Base-by-base conservation (phyloP, 73 alveolate species). In the Tetrahymena elliotti region DNA sequence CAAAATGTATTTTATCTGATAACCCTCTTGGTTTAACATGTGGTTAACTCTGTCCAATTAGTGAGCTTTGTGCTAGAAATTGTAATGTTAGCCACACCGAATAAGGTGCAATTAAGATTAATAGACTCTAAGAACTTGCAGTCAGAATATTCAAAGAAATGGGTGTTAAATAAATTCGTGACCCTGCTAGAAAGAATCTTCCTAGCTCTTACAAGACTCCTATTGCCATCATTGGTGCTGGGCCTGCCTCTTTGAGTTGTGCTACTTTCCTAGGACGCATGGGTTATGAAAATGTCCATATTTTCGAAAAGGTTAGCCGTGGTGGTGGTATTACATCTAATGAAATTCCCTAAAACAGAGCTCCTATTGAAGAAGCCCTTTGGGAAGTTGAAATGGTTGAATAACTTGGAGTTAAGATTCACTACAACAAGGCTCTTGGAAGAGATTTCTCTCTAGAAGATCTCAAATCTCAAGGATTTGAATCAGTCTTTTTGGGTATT, bases 1-100 rank as follows among this genome's bases (percentile, higher is more conserved):
- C 98, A 52, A 96, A 96, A 37, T 96, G 94, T 12, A 96, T 96
- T 36, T 93, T 96, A 35, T 96, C 98, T 16, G 98, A 96, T 68
- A 96, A 96, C 93, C 98, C 98, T 22, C 83, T 96, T 4, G 98
- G 98, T 27, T 96, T 96, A 83, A 94, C 98, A 20, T 96, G 98
- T 38, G 98, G 98, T 12, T 22, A 96, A 83, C 93, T 96, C 53
- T 96, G 98, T 35, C 98, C 98, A 5, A 96, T 96, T 31, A 96
- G 98, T 36, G 97, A 96, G 54, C 93, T 96, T 33, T 96, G 98
- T 94, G 98, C 97, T 4, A 93, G 97, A 84, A 96, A 96, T 93
- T 96, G 98, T 38, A 96, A 96, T 94, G 97, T 96, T 24, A 47
- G 96, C 38, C 83, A 84, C 10, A 96, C 97, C 83, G 98, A 96